Base-by-base conservation (phyloP, 2,329 filamentous ascomycete species). In the Chrysoporthe deuterocubensis region DNA sequence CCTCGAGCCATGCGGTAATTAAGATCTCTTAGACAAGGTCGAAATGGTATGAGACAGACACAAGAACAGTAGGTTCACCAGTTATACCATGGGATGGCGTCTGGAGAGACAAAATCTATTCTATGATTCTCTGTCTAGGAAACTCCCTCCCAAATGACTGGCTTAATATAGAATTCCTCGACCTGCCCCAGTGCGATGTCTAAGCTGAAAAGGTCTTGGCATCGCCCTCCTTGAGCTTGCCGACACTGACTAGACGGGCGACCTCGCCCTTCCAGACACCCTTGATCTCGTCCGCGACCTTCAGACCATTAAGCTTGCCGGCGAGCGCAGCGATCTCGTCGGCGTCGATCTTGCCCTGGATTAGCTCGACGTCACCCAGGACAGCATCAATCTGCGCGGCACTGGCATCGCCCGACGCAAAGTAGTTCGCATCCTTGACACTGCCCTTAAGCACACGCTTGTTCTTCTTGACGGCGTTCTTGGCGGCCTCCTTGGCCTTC, bases 381-480 rank as follows among this genome's bases (percentile, higher is more conserved):
- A 96, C 93, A 43, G 85, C 83, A 76, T 98, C 94, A 73, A 99
- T 93, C 77, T 93, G 88, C 13, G 88, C 83, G 16, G 92, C 85
- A n/a, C 91, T 87, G 37, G 90, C 83, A 69, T 94, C 91, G 65
- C 90, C 91, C 57, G 86, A 83, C 26, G 83, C 83, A 80, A 99
- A 97, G 89, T 99, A 99, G 86, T 97, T 97, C 76, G 92, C 94
- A 73, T 99, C 96, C 87, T 99, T 99, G 81, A 95, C 92, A 72
- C 92, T 94, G 71, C 89, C 90, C 81, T 96, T 94, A 75, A 99
- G 90, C 60, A 98, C 92, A 85, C 96, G 93, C 89, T 97, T 97
- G 89, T 99, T 99, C 92, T 99, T 99, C 92, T 99, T 99, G 76
- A 96, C 92, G 16, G 96, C 96, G 77, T 94, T 97, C 90, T 99